A percentile compares a stretch with the other conserved stretches of the same genome.
Conservation (phyloP, 192 early-diverging fungal species). For the Coemansia sp. region DNA sequence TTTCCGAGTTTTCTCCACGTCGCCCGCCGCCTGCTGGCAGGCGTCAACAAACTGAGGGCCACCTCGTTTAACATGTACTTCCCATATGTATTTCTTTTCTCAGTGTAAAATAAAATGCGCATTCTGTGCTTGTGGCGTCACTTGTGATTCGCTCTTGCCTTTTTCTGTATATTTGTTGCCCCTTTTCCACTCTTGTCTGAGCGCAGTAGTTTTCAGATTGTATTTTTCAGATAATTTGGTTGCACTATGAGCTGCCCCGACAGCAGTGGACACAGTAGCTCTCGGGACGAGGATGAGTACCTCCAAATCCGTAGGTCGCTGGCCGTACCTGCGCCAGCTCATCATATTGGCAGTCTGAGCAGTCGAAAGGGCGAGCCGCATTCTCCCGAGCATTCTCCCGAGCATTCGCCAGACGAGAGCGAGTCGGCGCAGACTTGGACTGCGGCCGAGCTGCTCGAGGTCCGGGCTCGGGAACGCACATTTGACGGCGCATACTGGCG, state of each 20-base stretch:
- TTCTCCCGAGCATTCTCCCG: neutral
- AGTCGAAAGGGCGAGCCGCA: constrained; percentile 9
- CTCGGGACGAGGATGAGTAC: neutral
- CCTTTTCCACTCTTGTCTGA: neutral
- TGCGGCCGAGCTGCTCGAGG: constrained; percentile 50
- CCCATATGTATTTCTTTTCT: neutral
- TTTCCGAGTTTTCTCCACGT: constrained; percentile 1
- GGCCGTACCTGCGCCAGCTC: constrained; percentile 5
- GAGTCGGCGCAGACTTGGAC: constrained; percentile 37
- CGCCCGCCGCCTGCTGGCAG: constrained; percentile 13
- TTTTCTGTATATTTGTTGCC: neutral
- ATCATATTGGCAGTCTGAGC: neutral
- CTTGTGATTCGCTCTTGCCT: neutral
- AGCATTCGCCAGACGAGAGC: constrained; percentile 8
- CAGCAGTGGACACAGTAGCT: neutral
- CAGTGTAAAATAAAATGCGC: constrained; percentile 5
- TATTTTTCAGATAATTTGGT: neutral
- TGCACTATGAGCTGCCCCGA: neutral
- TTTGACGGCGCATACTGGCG: constrained; percentile 57
- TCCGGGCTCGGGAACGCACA: constrained; percentile 53
- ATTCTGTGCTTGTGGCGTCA: constrained; percentile 1
- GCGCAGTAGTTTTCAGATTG: neutral
- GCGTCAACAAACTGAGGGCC: neutral
- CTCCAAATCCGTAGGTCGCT: neutral
- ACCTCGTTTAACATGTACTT: neutral